Evolutionary conservation across 1,284 basidiomycete species (phyloP).

Genomic region (Papiliotrema laurentii): DNA sequence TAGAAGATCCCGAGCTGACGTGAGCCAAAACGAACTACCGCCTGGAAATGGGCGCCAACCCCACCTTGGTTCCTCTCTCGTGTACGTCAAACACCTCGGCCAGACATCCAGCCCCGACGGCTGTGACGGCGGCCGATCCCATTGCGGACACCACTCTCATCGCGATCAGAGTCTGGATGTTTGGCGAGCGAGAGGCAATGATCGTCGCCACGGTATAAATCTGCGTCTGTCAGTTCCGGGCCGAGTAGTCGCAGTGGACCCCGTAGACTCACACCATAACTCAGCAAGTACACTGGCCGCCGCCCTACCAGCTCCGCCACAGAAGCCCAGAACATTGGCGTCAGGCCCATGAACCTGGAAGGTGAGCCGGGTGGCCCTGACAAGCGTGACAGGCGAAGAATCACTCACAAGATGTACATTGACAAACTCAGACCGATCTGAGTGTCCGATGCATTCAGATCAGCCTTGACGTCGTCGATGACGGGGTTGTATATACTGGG

Average conservation of each 20-base stretch:
- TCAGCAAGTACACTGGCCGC: background rate
- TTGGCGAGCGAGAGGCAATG: slow-evolving; percentile 59
- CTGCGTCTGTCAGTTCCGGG: slow-evolving; percentile 41
- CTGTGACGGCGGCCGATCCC: slow-evolving; percentile 69
- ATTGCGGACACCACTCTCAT: slow-evolving; percentile 42
- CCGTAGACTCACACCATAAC: slow-evolving; percentile 36
- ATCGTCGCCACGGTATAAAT: slow-evolving; percentile 63
- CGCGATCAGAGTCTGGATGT: slow-evolving; percentile 64
- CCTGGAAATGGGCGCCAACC: slow-evolving; percentile 2
- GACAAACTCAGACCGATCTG: slow-evolving; percentile 71
- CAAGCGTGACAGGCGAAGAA: background rate
- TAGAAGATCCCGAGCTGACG: slow-evolving; percentile 45
- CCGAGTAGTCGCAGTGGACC: background rate
- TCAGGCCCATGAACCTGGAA: slow-evolving; percentile 38
- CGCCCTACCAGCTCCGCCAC: slow-evolving; percentile 21
- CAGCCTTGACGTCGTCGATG: slow-evolving; percentile 61
- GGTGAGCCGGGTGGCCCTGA: background rate
- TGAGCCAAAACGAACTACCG: background rate
- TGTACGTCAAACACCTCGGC: slow-evolving; percentile 71
- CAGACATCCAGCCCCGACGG: slow-evolving; percentile 74
- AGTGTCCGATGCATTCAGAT: slow-evolving; percentile 61
- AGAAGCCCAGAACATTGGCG: slow-evolving; percentile 40
- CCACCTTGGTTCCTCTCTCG: slow-evolving; percentile 64
- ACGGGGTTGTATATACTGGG: slow-evolving; percentile 46
- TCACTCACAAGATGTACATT: slow-evolving; percentile 61